Conservation (phyloP, 768 basidiomycete genomes). For the Fomitopsis pulvina region DNA sequence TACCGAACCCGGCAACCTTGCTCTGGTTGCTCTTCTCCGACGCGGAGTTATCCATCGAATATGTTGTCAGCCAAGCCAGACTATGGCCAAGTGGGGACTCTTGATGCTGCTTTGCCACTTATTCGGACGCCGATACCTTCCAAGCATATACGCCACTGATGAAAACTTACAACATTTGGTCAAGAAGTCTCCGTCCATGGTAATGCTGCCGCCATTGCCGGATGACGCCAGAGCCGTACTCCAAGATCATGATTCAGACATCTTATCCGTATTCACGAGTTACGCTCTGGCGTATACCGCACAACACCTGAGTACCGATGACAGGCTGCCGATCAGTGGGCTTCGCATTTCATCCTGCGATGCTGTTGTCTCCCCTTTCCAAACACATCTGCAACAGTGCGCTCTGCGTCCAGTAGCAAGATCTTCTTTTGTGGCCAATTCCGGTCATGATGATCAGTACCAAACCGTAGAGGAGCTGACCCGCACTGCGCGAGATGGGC, state of each 20-base stretch:
- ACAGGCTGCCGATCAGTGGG: constrained; percentile 42
- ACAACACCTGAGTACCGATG: constrained; percentile 39
- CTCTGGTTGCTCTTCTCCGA: constrained; percentile 51
- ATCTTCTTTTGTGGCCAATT: constrained; percentile 61
- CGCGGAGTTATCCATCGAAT: constrained; percentile 53
- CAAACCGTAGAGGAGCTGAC: constrained; percentile 43
- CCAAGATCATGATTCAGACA: constrained; percentile 39
- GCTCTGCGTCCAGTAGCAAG: constrained; percentile 37
- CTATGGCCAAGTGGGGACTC: constrained; percentile 41
- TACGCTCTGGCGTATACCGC: constrained; percentile 47
- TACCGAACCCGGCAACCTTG: constrained; percentile 66
- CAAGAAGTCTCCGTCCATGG: constrained; percentile 45
- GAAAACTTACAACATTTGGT: constrained; percentile 29
- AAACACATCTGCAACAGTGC: constrained; percentile 29
- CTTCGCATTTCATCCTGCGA: constrained; percentile 4
- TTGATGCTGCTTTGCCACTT: constrained; percentile 57
- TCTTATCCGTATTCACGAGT: constrained; percentile 44
- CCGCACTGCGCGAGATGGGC: constrained; percentile 41
- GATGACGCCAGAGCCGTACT: constrained; percentile 36
- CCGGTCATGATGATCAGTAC: constrained; percentile 57
- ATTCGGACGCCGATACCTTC: constrained; percentile 55
- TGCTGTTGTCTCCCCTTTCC: constrained; percentile 24
- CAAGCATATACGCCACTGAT: constrained; percentile 34
- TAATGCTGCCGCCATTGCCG: constrained; percentile 47
- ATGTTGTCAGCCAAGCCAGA: constrained; percentile 33